Evolutionary conservation across 2,329 filamentous ascomycete genomes (phyloP), one percentile per base, ranked within the genome.

Genomic region (Colletotrichum scovillei): DNA sequence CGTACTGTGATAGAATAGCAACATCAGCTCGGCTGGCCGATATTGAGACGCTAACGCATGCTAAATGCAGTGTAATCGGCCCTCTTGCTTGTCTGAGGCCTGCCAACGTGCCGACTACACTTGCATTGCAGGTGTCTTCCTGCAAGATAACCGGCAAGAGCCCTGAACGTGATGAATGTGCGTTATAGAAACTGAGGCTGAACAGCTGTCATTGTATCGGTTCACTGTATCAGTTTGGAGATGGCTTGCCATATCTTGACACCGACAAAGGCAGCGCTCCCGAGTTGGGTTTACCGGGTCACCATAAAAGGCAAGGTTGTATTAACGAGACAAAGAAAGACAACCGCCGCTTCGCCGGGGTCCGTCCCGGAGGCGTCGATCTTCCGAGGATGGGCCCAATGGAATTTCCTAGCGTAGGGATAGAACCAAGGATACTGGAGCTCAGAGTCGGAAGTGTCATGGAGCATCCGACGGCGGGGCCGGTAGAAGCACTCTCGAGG

Each of bases 11-110:
- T 24, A 46, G 24, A 42, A n/a, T 1, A 26, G 57, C 57, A 12
- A n/a, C 5, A 42, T n/a, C 22, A 60, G 57, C 49, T 63, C 53
- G 35, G 38, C 42, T 57, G 24, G 35, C 52, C 59, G 24, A 35
- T 60, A 22, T 53, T 26, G 55, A 65, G 60, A 22, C 55, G 28
- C 67, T 73, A 73, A 66, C 32, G 67, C 67, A 60, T 66, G 71
- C 56, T 32, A 11, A 35, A 60, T 66, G 67, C 67, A 73, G 52
- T 58, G 46, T 49, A 35, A 58, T 63, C 67, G 68, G 55, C 35
- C 46, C 14, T 62, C 56, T 55, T 57, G 28, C 55, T 55, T 24
- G 26, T 57, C 19, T 55, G 28, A 63, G 22, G 42, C 49, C 32
- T 67, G 56, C 14, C 67, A 42, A 46, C 19, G n/a, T 52, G 67